phyloP scores from a whole-genome alignment of 1,139 yeast species.

The Kodamaea anthophila region DNA sequence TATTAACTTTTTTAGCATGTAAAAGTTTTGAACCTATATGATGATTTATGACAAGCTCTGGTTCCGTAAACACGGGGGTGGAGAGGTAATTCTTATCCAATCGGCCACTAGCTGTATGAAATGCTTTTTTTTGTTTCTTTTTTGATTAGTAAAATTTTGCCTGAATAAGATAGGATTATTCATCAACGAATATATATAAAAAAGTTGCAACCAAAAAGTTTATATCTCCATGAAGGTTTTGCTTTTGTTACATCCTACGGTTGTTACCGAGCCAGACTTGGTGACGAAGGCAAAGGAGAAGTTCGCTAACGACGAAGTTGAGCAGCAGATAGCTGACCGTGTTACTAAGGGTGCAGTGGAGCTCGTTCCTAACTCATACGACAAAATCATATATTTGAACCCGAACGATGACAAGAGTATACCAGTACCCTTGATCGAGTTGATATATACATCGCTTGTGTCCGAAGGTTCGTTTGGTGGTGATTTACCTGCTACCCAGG shows the following conservation, averaged over 20 bases:
- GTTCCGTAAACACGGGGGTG: too few relatives aligned
- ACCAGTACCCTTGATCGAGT: slow-evolving; percentile 37
- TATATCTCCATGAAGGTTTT: slow-evolving; percentile 24
- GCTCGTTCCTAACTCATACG: slow-evolving; percentile 38
- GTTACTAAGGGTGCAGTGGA: slow-evolving; percentile 53
- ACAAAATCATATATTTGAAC: slow-evolving; percentile 51
- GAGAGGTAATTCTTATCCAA: slow-evolving; percentile 1
- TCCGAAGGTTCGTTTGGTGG: slow-evolving; percentile 51
- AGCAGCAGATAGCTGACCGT: slow-evolving; percentile 68
- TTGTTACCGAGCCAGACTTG: slow-evolving; percentile 52
- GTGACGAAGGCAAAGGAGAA: slow-evolving; percentile 34
- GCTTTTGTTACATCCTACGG: slow-evolving; percentile 65
- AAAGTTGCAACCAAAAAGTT: neutral
- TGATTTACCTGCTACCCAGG: slow-evolving; percentile 43
- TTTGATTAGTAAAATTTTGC: slow-evolving; percentile 2
- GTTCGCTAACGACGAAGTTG: slow-evolving; percentile 17
- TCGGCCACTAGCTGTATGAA: slow-evolving; percentile 1
- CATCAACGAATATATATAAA: neutral
- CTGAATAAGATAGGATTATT: slow-evolving; percentile 3
- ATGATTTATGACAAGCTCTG: too few relatives aligned
- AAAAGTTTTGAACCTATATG: too few relatives aligned
- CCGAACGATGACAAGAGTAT: slow-evolving; percentile 46
- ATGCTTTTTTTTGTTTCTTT: slow-evolving; percentile 1
- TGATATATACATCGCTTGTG: slow-evolving; percentile 35
- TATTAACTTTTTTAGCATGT: too few relatives aligned